Percentiles rank a stretch among this genome's conserved stretches.
These are phyloP conservation scores for Heterobasidion annosum DNA, from an alignment of 1,284 basidiomycete species.

Conservation along the genomic window DNA sequence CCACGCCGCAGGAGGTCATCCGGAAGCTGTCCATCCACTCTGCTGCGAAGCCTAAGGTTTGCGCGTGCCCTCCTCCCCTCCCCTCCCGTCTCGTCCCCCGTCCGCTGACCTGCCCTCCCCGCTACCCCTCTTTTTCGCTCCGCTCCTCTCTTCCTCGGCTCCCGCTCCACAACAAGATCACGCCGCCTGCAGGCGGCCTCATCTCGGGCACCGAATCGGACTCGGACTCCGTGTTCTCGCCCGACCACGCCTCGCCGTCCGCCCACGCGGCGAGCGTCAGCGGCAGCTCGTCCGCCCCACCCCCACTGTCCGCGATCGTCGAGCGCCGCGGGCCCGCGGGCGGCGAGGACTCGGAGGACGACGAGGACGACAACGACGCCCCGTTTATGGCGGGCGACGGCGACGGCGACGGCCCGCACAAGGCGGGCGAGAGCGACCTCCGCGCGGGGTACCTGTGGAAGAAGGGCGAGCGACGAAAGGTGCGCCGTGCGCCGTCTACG, in stretches of 20 bases:
- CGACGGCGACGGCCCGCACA: conserved; percentile 15
- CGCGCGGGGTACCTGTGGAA: conserved; percentile 92
- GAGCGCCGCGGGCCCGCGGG: conserved; percentile 61
- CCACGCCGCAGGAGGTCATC: conserved; percentile 79
- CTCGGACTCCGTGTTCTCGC: conserved; percentile 64
- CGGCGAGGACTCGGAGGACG: conserved; percentile 67
- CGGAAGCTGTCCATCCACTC: conserved; percentile 80
- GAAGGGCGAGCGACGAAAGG: conserved; percentile 95
- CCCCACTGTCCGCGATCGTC: conserved; percentile 63
- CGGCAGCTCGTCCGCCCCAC: conserved; percentile 8
- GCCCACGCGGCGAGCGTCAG: conserved; percentile 12
- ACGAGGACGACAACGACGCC: conserved; percentile 41
- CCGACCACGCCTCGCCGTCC: conserved; percentile 37
- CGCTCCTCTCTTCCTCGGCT: neutral
- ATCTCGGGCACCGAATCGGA: conserved; percentile 81
- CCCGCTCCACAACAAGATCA: neutral
- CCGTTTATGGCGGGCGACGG: conserved; percentile 12
- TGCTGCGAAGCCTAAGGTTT: conserved; percentile 31
- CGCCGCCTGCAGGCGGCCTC: conserved; percentile 20
- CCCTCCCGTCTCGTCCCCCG: neutral
- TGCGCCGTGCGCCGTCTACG: conserved; percentile 23
- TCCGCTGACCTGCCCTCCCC: neutral
- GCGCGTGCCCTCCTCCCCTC: conserved; percentile 12
- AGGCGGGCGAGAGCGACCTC: conserved; percentile 67
- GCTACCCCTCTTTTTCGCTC: neutral